Evolutionary conservation across 2,329 filamentous ascomycete species (phyloP), one percentile per base, ranked within the genome.

Genomic region (Aspergillus pseudotamarii): DNA sequence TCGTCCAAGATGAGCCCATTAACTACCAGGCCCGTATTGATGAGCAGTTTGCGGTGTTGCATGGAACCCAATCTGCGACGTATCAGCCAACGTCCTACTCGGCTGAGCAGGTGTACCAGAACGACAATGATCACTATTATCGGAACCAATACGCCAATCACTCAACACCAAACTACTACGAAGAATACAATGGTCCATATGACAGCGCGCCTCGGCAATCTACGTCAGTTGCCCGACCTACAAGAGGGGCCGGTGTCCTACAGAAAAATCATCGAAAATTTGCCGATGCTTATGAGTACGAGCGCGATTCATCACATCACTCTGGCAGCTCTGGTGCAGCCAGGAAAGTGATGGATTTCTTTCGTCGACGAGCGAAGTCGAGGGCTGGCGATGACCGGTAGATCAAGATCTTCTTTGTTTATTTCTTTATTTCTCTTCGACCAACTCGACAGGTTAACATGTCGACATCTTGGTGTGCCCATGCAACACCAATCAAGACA

Each of bases 331-430:
- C 89, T 67, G 92, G 92, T 61, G 91, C 93, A 3, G 93, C 94
- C 16, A 90, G 94, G 76, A 89, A 93, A 75, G 95, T 99, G 45
- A 98, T 99, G 94, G 94, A 99, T 80, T 97, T 98, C 79, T 99
- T 99, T 83, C 86, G 95, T 71, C 86, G 94, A 76, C 87, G 94
- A 75, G 92, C 91, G 61, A 93, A 90, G 80, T 92, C 89, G 70
- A 84, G 91, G 73, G 86, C 84, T 61, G 80, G 77, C 34, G 78
- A 80, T 41, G 78, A 80, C 53, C 76, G 74, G 61, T 79, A 73
- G 73, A 53, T 38, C 23, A 56, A 56, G 50, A 34, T 60, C n/a
- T 26, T 60, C 41, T 59, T 60, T 57, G 56, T 51, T 64, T 21
- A 45, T 65, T 65, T 60, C 65, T 57, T 45, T 45, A 54, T 46